phyloP scores from a whole-genome alignment of 169 alveolate species.

The Eimeria maxima region DNA sequence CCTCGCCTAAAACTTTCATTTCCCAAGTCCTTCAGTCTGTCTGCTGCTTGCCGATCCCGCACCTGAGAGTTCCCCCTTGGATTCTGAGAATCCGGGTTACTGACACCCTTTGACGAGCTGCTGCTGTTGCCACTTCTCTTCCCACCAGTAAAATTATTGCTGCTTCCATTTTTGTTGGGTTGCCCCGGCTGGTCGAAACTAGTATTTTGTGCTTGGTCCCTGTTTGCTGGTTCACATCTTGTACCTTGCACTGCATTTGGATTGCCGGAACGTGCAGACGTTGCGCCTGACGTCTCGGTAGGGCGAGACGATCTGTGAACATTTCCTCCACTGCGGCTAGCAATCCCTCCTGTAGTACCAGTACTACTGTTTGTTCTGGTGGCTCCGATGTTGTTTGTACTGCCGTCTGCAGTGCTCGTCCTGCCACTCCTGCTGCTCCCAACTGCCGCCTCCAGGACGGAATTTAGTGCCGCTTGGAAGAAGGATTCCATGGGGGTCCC shows the following conservation, averaged over 20 bases:
- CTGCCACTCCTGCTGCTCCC: conserved; percentile 63
- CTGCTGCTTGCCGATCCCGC: conserved; percentile 61
- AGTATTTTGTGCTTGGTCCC: neutral
- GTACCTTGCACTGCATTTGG: neutral
- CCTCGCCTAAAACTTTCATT: conserved; percentile 92
- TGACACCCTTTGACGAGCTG: neutral
- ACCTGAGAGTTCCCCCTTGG: conserved; percentile 6
- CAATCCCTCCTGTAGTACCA: conserved; percentile 13
- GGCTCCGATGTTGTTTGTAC: neutral
- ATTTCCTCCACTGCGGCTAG: conserved; percentile 30
- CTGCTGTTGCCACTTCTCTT: conserved; percentile 25
- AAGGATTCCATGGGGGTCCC: conserved; percentile 66
- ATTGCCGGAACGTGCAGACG: conserved; percentile 24
- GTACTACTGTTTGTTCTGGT: conserved; percentile 4
- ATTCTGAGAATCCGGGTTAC: neutral
- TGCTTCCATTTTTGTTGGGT: conserved; percentile 30
- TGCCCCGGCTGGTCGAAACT: neutral
- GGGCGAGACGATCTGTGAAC: neutral
- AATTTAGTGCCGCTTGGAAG: conserved; percentile 67
- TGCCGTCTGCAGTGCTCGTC: conserved; percentile 13
- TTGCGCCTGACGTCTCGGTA: neutral
- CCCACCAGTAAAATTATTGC: neutral
- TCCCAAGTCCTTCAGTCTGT: conserved; percentile 84
- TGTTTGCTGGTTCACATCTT: neutral
- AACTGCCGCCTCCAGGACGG: conserved; percentile 76